These are phyloP conservation scores for Lavandula angustifolia DNA, from an alignment of 257 asterid genomes.

Conservation along the genomic window DNA sequence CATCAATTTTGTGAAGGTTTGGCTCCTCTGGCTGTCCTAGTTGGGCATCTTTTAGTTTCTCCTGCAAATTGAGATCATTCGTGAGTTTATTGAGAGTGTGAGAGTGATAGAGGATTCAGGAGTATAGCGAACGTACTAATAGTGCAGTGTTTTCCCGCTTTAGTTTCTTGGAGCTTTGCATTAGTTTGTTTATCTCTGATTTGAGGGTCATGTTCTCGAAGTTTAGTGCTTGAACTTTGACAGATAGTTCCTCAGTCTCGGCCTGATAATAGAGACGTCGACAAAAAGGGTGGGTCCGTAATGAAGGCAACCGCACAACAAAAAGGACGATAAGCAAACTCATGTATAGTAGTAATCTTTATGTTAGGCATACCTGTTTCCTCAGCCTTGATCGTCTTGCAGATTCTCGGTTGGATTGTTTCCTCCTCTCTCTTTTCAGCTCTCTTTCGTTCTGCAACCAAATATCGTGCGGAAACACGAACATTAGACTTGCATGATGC, in stretches of 20 bases:
- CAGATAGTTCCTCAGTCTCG: conserved; percentile 83
- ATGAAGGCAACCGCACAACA: neutral
- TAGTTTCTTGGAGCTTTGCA: conserved; percentile 63
- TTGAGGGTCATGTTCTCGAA: conserved; percentile 72
- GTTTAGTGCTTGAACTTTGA: conserved; percentile 64
- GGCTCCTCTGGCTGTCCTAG: conserved; percentile 40
- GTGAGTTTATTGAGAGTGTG: neutral
- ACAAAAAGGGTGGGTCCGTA: neutral
- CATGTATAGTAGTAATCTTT: neutral
- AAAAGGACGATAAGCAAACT: neutral
- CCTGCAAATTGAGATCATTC: conserved; percentile 45
- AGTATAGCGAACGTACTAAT: conserved; percentile 42
- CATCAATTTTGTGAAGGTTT: conserved; percentile 44
- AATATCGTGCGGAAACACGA: neutral
- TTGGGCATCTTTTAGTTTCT: conserved; percentile 49
- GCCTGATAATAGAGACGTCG: conserved; percentile 49
- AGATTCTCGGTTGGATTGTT: conserved; percentile 97
- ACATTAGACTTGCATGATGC: neutral
- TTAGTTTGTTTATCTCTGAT: conserved; percentile 65
- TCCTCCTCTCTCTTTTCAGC: conserved; percentile 87
- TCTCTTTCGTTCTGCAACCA: conserved; percentile 74
- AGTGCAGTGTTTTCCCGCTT: conserved; percentile 72
- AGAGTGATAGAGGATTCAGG: neutral
- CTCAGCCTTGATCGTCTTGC: conserved; percentile 97
- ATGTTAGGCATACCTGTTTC: conserved; percentile 66